Base-by-base conservation (phyloP, 2,329 filamentous ascomycete genomes). In the Fusarium protoensiforme region DNA sequence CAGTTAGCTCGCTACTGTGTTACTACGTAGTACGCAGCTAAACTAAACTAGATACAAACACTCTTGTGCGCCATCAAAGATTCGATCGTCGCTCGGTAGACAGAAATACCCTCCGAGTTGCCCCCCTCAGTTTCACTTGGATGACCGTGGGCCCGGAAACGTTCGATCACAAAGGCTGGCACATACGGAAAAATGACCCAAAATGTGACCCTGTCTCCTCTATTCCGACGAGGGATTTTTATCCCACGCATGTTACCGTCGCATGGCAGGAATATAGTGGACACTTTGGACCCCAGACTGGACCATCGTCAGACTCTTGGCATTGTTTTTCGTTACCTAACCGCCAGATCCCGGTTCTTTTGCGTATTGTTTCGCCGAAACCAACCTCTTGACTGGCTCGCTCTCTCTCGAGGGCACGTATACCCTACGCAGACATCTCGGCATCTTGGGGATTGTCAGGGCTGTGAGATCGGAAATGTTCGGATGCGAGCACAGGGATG, bases 71-170 rank as follows among this genome's bases (percentile, higher is more conserved):
- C 33, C 22, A 27, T 22, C 29, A 4, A 18, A 22, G 2, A 18
- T 20, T 51, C 4, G 46, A 51, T 31, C 46, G 18, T 20, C 33
- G 7, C 24, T 74, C 71, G 71, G 71, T 29, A n/a, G 61, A 61
- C 54, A 73, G 69, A 73, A 72, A 33, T 73, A 72, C 59, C 24
- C 64, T 41, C 71, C 71, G 71, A 72, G 38, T 16, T 13, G 31
- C 13, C 16, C 43, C 61, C 61, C 63, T 67, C 8, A 8, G 20
- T 24, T 48, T 61, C 59, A 46, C 20, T n/a, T 35, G 53, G 33
- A 14, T 29, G 35, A 39, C 33, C 31, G 27, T 27, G 43, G n/a
- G 20, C 24, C 22, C 22, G 31, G 27, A 53, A 61, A 33, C 71
- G 64, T 69, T 41, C 57, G 48, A 64, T 71, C 67, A 54, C 67